Evolutionary conservation across 1,284 basidiomycete species (phyloP).

Genomic region (Naganishia albida): DNA sequence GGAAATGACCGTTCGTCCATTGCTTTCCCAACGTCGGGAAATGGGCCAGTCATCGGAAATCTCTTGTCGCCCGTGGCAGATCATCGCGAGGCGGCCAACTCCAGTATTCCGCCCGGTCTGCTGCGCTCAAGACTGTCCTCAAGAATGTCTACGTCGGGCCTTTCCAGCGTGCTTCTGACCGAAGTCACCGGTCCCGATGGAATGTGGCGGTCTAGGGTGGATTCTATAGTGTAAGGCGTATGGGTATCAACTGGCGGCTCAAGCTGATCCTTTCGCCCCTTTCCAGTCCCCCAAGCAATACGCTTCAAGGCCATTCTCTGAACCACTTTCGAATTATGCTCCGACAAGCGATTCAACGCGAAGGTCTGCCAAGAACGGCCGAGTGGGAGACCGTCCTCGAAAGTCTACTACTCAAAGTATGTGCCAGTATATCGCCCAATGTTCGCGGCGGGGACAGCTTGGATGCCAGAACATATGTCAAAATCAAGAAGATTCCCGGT

Average conservation of each 20-base stretch:
- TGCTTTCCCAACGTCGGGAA: constrained; percentile 8
- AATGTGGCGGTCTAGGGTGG: constrained; percentile 49
- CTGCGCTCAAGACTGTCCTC: constrained; percentile 30
- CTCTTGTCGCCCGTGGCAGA: constrained; percentile 15
- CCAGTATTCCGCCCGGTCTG: constrained; percentile 16
- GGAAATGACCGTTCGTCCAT: not conserved
- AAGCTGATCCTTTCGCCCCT: constrained; percentile 18
- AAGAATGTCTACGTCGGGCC: constrained; percentile 27
- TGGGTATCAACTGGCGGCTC: not conserved
- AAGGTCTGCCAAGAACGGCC: constrained; percentile 69
- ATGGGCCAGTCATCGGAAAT: not conserved
- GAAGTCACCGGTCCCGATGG: constrained; percentile 26
- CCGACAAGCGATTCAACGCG: constrained; percentile 67
- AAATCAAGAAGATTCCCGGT: constrained; percentile 98
- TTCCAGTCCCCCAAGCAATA: constrained; percentile 58
- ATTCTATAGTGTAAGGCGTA: constrained; percentile 42
- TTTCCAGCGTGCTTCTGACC: constrained; percentile 32
- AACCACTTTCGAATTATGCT: constrained; percentile 84
- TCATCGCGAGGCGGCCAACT: not conserved
- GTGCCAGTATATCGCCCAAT: constrained; percentile 51
- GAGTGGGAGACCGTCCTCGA: constrained; percentile 85
- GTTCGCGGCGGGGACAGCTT: constrained; percentile 70
- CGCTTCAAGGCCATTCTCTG: constrained; percentile 80
- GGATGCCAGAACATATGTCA: constrained; percentile 92
- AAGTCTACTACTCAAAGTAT: constrained; percentile 59